Percentiles rank a stretch among this genome's conserved stretches.
phyloP scores from a whole-genome alignment of 1,284 basidiomycete genomes.

The Leccinum pachyderme region DNA sequence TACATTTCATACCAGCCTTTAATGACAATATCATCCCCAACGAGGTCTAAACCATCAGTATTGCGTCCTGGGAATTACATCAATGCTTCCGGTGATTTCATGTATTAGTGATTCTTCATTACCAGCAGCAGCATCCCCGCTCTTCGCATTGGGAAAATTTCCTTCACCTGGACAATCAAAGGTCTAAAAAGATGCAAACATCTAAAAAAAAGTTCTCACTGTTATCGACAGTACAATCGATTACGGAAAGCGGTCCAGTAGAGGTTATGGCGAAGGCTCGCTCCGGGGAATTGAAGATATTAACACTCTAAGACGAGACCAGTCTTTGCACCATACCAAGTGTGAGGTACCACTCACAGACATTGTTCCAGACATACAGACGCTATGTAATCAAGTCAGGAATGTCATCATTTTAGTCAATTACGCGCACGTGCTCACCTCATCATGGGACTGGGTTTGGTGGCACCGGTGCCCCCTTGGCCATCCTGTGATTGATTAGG shows the following conservation, averaged over 20 bases:
- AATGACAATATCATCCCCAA: slow-evolving; percentile 44
- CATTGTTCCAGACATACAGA: slow-evolving; percentile 27
- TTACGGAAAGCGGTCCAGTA: slow-evolving; percentile 37
- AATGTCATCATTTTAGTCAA: background rate
- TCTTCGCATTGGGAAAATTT: slow-evolving; percentile 25
- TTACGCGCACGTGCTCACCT: slow-evolving; percentile 29
- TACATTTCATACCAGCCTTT: slow-evolving; percentile 32
- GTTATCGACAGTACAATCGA: slow-evolving; percentile 40
- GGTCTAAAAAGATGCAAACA: background rate
- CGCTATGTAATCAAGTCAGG: slow-evolving; percentile 9
- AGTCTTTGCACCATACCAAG: background rate
- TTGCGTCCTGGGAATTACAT: slow-evolving; percentile 38
- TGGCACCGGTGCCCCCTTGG: slow-evolving; percentile 34
- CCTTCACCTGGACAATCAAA: slow-evolving; percentile 36
- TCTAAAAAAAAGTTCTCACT: slow-evolving; percentile 28
- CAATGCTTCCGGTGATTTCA: background rate
- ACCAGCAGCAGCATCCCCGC: slow-evolving; percentile 25
- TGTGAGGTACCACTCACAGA: slow-evolving; percentile 10
- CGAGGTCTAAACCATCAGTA: slow-evolving; percentile 57
- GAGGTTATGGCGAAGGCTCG: slow-evolving; percentile 36
- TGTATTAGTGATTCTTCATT: background rate
- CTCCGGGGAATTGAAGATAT: slow-evolving; percentile 47
- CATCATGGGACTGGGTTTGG: slow-evolving; percentile 52
- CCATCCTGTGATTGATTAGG: slow-evolving; percentile 38
- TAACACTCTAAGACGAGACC: slow-evolving; percentile 31